Conservation (phyloP, 371 early-diverging fungal genomes). For the Syncephalastrum racemosum region DNA sequence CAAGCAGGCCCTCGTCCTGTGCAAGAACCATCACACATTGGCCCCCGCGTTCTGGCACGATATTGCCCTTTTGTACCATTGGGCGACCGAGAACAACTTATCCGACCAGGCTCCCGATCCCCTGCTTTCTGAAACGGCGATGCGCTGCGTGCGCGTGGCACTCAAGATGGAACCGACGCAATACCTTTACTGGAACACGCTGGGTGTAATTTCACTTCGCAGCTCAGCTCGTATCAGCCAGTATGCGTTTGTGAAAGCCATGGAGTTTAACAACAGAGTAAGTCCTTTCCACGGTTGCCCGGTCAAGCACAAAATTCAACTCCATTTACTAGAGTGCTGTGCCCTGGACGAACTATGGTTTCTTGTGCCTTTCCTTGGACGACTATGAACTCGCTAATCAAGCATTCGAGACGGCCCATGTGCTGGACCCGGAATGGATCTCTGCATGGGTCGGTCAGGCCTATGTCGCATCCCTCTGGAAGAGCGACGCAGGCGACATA, state of each 20-base stretch:
- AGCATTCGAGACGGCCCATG: slow-evolving; percentile 76
- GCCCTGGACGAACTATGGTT: slow-evolving; percentile 86
- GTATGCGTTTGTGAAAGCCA: slow-evolving; percentile 82
- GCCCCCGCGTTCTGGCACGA: slow-evolving; percentile 53
- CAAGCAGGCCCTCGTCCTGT: slow-evolving; percentile 53
- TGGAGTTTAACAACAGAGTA: slow-evolving; percentile 71
- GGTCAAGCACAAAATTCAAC: not conserved
- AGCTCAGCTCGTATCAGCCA: slow-evolving; percentile 69
- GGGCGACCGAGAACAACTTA: slow-evolving; percentile 27
- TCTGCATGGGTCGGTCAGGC: slow-evolving; percentile 89
- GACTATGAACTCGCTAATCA: slow-evolving; percentile 81
- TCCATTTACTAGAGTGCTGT: slow-evolving; percentile 57
- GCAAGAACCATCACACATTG: slow-evolving; percentile 29
- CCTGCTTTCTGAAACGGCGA: slow-evolving; percentile 29
- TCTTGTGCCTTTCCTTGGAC: slow-evolving; percentile 69
- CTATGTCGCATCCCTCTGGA: slow-evolving; percentile 63
- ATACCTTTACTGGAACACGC: slow-evolving; percentile 69
- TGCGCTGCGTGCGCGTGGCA: slow-evolving; percentile 62
- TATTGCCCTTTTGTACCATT: slow-evolving; percentile 43
- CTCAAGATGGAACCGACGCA: slow-evolving; percentile 63
- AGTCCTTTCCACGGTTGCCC: not conserved
- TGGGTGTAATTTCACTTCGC: slow-evolving; percentile 67
- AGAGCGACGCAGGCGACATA: slow-evolving; percentile 53
- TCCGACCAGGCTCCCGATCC: not conserved
- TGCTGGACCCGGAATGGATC: slow-evolving; percentile 78